phyloP scores from a whole-genome alignment of 176 grass and related monocot species.

The Zoysia pacifica region DNA sequence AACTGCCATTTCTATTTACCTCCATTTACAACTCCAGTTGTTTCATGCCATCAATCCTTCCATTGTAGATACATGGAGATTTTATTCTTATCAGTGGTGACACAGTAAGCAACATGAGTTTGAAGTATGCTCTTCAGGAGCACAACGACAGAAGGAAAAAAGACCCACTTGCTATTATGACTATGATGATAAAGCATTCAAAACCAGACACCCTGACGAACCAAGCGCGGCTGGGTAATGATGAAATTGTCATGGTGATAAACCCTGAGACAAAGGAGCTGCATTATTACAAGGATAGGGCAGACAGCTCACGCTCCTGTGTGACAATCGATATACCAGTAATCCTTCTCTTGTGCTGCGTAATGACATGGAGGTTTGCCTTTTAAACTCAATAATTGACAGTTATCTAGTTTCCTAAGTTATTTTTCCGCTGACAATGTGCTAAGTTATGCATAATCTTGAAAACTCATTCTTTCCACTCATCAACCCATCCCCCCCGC shows the following conservation, averaged over 20 bases:
- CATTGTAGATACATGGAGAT: slow-evolving; percentile 84
- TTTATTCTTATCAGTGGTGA: slow-evolving; percentile 96
- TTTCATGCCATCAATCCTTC: slow-evolving; percentile 30
- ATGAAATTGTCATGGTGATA: slow-evolving; percentile 80
- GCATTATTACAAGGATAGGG: slow-evolving; percentile 80
- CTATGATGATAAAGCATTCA: slow-evolving; percentile 86
- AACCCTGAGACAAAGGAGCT: slow-evolving; percentile 87
- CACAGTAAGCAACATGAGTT: slow-evolving; percentile 91
- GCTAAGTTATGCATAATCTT: not conserved
- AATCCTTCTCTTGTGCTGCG: slow-evolving; percentile 75
- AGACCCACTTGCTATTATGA: slow-evolving; percentile 91
- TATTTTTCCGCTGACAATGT: slow-evolving; percentile 13
- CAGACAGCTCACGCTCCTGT: slow-evolving; percentile 46
- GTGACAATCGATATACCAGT: slow-evolving; percentile 72
- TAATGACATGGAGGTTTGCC: slow-evolving; percentile 86
- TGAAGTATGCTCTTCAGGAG: slow-evolving; percentile 72
- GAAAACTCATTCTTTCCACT: not conserved
- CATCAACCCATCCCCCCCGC: not conserved
- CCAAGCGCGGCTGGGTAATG: slow-evolving; percentile 81
- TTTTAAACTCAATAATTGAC: slow-evolving; percentile 22
- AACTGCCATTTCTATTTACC: not conserved
- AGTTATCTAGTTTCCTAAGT: not conserved
- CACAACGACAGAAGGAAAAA: slow-evolving; percentile 93
- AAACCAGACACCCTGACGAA: slow-evolving; percentile 69
- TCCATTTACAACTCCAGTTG: slow-evolving; percentile 15